These are phyloP conservation scores for Tolypocladium sp. DNA, from an alignment of 2,329 filamentous ascomycete genomes.

Conservation along the genomic window DNA sequence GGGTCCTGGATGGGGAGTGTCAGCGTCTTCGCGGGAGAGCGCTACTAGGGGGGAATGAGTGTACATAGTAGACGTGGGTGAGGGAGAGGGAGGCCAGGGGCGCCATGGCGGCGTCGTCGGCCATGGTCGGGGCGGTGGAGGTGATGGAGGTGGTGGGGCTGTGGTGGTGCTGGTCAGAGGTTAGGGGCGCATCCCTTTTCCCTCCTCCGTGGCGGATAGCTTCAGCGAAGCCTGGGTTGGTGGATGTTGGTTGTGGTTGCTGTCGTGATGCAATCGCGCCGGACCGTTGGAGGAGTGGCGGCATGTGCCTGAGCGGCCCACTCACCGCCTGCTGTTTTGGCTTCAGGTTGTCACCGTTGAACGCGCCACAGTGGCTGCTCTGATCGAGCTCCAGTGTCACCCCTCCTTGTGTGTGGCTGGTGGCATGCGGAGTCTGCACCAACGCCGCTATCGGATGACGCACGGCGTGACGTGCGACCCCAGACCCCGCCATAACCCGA, in stretches of 20 bases:
- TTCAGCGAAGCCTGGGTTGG: neutral
- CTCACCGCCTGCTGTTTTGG: neutral
- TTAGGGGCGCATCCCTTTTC: neutral
- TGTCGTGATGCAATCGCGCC: neutral
- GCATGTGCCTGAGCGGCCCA: neutral
- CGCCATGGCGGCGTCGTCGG: conserved; percentile 12
- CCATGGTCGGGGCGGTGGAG: neutral
- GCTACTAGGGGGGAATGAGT: conserved; percentile 12
- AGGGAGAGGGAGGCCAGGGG: conserved; percentile 83
- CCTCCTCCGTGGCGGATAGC: neutral
- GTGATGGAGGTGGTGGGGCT: neutral
- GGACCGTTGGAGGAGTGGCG: neutral
- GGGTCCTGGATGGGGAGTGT: conserved; percentile 57
- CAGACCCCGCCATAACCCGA: neutral
- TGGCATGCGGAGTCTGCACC: no score
- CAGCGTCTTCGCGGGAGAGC: neutral
- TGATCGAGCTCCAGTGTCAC: neutral
- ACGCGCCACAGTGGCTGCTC: neutral
- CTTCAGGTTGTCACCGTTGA: no score
- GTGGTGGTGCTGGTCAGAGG: neutral
- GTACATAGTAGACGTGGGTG: conserved; percentile 92
- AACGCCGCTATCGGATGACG: neutral
- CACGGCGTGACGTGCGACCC: neutral
- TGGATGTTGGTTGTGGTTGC: neutral
- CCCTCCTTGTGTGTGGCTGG: neutral